Percentiles rank a stretch among this genome's conserved stretches.
Conservation (phyloP, 2,329 filamentous ascomycete species). For the Trichothecium sympodiale region DNA sequence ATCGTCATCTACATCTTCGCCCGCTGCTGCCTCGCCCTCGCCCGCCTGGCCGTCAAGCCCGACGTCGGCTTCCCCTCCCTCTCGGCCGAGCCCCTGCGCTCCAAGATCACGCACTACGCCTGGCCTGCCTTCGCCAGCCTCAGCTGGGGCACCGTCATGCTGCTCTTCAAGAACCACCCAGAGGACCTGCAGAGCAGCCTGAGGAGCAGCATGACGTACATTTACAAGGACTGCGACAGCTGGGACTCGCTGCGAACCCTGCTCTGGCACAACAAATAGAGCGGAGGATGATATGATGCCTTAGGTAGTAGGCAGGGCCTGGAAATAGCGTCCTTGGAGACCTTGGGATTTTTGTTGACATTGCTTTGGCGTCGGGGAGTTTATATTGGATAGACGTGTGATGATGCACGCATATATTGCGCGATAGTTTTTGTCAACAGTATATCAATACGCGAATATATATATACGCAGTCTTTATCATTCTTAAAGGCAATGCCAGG, state of each 20-base stretch:
- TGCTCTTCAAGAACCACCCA: conserved; percentile 84
- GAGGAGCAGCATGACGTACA: conserved; percentile 93
- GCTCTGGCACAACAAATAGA: conserved; percentile 67
- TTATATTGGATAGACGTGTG: neutral
- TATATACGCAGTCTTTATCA: too few species aligned
- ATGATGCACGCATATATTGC: too few species aligned
- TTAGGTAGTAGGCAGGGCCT: too few species aligned
- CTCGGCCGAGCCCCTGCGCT: conserved; percentile 34
- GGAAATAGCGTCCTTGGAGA: too few species aligned
- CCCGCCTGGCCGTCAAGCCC: conserved; percentile 68
- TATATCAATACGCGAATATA: too few species aligned
- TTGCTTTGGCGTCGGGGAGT: neutral
- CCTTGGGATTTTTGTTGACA: too few species aligned
- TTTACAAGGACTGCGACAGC: conserved; percentile 79
- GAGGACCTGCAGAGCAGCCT: conserved; percentile 85
- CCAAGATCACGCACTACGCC: conserved; percentile 54
- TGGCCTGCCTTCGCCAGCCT: conserved; percentile 89
- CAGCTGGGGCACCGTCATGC: conserved; percentile 93
- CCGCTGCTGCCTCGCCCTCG: conserved; percentile 73
- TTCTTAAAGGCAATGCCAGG: too few species aligned
- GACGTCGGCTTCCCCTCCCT: conserved; percentile 37
- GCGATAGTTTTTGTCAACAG: too few species aligned
- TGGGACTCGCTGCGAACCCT: conserved; percentile 84
- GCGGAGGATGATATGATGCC: too few species aligned
- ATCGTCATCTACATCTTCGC: conserved; percentile 98